A percentile compares a stretch with the other conserved stretches of the same genome.
Conservation (phyloP, 2,329 filamentous ascomycete species). For the Samsoniella hepiali region DNA sequence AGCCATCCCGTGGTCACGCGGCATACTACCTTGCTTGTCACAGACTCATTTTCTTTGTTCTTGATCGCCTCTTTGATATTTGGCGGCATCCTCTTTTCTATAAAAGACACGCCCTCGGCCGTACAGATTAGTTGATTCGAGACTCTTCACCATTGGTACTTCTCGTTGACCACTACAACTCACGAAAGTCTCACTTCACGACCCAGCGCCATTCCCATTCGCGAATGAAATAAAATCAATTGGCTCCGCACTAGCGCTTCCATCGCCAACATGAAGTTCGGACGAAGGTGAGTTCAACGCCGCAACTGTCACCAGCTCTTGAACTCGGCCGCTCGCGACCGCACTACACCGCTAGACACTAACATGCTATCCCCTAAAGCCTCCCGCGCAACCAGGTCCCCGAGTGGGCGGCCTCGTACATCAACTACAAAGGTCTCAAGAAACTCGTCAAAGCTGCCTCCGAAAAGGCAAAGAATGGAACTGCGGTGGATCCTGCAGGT, state of each 20-base stretch:
- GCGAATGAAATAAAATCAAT: constrained; percentile 1
- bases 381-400: constrained; percentile 80
- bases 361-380: constrained; percentile 35
- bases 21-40: background rate
- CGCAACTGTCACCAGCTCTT: background rate
- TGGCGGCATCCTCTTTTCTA: background rate
- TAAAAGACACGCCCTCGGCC: background rate
- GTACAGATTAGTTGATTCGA: background rate
- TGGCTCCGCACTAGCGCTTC: background rate
- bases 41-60: background rate
- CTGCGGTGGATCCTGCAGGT: constrained; percentile 88
- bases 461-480: constrained; percentile 61
- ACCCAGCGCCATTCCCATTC: background rate
- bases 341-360: constrained; percentile 24
- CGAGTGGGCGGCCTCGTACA: constrained; percentile 80
- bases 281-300: constrained; percentile 50
- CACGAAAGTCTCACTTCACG: background rate
- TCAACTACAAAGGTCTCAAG: constrained; percentile 90
- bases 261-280: constrained; percentile 55
- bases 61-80: background rate
- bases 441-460: constrained; percentile 86
- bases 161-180: background rate
- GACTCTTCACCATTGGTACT: background rate
- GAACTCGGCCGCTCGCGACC: background rate
- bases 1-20: constrained; percentile 5